Evolutionary conservation across 306 rosid species (phyloP), one percentile per base, ranked within the genome.

Genomic region (Begonia peltatifolia): DNA sequence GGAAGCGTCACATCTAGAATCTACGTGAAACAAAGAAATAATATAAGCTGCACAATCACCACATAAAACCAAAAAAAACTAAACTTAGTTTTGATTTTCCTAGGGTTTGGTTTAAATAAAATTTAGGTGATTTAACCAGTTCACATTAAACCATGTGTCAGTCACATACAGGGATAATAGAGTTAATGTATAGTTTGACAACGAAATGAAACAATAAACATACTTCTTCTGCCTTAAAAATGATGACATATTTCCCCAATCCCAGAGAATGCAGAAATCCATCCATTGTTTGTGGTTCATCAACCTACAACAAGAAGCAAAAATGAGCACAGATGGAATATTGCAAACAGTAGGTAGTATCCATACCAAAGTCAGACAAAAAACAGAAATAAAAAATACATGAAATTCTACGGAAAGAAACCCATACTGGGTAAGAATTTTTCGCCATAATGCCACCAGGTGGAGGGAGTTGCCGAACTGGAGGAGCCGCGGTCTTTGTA

Each of bases 221-320:
- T 83, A 90, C 99, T 68, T 90, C 99, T 79, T 90, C 99, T 16
- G 87, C 99, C 70, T 90, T 90, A 65, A 90, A 90, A 52, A 76
- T 66, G 60, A 90, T 71, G 55, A 66, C 80, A 74, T 86, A 90
- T 77, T 90, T 90, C 74, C 77, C 82, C 65, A 90, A 69, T 56
- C 95, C 99, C 52, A 90, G 67, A 6, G 74, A 62, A 48, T 81
- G 86, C 62, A 90, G 69, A 71, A 90, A 67, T 57, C 88, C 76
- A 69, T 90, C 95, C 46, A 90, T 82, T 61, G 83, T 83, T 73
- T 74, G 79, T 18, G 65, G 87, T 69, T 79, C 94, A 14, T 71
- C 82, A 46, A 65, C 87, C 99, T 86, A 62, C 66, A 55, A 59
- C 52, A 58, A 65, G 2, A 51, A 41, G 60, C 36, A 10, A 56